A percentile compares a stretch with the other conserved stretches of the same genome.
Conservation (phyloP, 129 eudicot genomes). For the Apium graveolens region DNA sequence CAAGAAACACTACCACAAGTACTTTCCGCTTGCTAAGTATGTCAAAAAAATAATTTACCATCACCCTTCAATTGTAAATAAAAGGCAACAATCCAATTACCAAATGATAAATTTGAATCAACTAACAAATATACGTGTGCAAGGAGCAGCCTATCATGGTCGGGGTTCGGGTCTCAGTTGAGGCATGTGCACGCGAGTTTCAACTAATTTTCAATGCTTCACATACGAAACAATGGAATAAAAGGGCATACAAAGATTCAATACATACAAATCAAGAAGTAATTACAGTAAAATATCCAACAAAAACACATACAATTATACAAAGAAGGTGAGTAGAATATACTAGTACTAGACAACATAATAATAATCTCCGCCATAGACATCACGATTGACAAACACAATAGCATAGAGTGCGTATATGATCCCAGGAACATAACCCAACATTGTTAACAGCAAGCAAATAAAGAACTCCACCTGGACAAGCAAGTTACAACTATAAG, state of each 20-base stretch:
- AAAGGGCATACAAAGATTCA: neutral
- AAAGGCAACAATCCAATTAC: too few species aligned
- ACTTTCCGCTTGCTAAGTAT: too few species aligned
- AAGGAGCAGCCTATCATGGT: too few species aligned
- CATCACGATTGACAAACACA: constrained; percentile 42
- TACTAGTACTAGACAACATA: constrained; percentile 27
- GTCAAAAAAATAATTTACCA: neutral
- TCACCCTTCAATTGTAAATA: neutral
- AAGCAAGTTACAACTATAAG: neutral
- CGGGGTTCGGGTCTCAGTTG: neutral
- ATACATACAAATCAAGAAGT: neutral
- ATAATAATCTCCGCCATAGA: constrained; percentile 27
- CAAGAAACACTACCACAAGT: neutral
- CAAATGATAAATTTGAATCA: neutral
- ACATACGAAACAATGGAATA: neutral
- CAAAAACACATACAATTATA: neutral
- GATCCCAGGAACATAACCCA: constrained; percentile 60
- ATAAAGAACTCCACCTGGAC: constrained; percentile 48
- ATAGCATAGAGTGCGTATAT: constrained; percentile 59
- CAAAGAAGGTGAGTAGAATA: neutral
- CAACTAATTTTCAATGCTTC: neutral
- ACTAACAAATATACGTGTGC: neutral
- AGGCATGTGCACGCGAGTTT: neutral
- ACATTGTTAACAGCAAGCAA: constrained; percentile 45
- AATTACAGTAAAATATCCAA: neutral